Base-by-base conservation (phyloP, 768 basidiomycete genomes). In the Lepiota venenata region DNA sequence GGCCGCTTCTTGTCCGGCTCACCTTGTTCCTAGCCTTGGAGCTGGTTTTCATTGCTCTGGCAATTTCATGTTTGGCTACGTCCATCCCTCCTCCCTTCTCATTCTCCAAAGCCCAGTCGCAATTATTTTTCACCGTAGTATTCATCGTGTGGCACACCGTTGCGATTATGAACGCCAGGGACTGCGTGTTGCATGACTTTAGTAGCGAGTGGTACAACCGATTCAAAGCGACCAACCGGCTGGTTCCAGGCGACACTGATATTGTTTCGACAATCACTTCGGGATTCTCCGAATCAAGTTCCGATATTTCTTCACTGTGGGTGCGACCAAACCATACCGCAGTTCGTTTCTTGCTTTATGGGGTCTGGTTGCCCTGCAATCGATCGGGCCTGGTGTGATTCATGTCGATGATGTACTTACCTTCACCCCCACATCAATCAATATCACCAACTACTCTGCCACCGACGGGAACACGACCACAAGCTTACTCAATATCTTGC, bases 361-460 rank as follows among this genome's bases (percentile, higher is more conserved):
- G 50, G 15, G 42, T 6, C 12, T 51, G 20, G 5, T 51, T 7
- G 27, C 50, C 1, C 18, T 51, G 20, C 9, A 40, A 2, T 27
- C 41, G 5, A 35, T 52, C 2, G 41, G n/a, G 3, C 40, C 50
- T 10, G 29, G 50, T 27, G 29, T 29, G 14, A 52, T 43, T 3
- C 35, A 42, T 21, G 50, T 43, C 1, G 50, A 36, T 4, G 29
- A 43, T 21, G 15, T 52, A 0, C 50, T 21, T 36, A n/a, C 18
- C 10, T 51, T 43, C 27, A 4, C 8, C 3, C 27, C 16, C 5
- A 10, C 50, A 0, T 14, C 32, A 12, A 43, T 51, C 25, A 29
- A 22, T 16, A 43, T 51, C 41, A 51, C 50, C 29, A 51, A 51
- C 35, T 51, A 42, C 50, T 43, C 40, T n/a, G 4, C 20, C 3